Base-by-base conservation (phyloP, 164 flowering plant genomes). In the Vitis rotundifolia region DNA sequence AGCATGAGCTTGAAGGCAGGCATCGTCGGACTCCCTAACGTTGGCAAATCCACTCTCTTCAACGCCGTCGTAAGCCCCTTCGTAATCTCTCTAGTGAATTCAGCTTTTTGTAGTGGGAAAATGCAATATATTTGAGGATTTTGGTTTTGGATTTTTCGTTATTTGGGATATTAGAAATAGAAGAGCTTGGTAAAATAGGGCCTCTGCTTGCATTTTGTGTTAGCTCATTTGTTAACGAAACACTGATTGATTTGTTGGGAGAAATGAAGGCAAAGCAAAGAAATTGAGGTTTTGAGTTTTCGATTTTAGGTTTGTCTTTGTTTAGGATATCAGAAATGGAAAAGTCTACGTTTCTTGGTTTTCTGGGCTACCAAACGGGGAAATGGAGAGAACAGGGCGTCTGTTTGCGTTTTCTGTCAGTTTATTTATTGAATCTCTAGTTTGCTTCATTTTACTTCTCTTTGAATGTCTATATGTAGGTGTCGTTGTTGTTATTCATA, bases 21-120 rank as follows among this genome's bases (percentile, higher is more conserved):
- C 70, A 95, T 95, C 57, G 99, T 95, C 61, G 99, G 99, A 14
- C 97, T 95, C 59, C 99, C 99, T 13, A 95, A 95, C 63, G 98
- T 95, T 51, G 99, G 99, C 1, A 93, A 95, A 76, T 95, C 99
- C 62, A 95, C 98, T 65, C 98, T 95, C 59, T 95, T 93, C 82
- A 95, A 95, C 71, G 91, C 99, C 53, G 98, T 95, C 47, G 99
- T 95, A 75, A 76, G 99, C 44, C 12, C 55, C 54, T 44, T 22
- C 53, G 11, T 37, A 37, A 37, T 44, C 68, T 61, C 54, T n/a
- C 19, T 19, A 1, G 7, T 12, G 14, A 16, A 31, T 52, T 26
- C 59, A 1, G 44, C 2, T 5, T 47, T 0, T 15, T 16, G 26
- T 28, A 8, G 9, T 47, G 2, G 11, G 8, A 47, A 11, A 11